These are phyloP conservation scores for Dacryopinax primogenitus DNA, from an alignment of 768 basidiomycete genomes.

Conservation along the genomic window DNA sequence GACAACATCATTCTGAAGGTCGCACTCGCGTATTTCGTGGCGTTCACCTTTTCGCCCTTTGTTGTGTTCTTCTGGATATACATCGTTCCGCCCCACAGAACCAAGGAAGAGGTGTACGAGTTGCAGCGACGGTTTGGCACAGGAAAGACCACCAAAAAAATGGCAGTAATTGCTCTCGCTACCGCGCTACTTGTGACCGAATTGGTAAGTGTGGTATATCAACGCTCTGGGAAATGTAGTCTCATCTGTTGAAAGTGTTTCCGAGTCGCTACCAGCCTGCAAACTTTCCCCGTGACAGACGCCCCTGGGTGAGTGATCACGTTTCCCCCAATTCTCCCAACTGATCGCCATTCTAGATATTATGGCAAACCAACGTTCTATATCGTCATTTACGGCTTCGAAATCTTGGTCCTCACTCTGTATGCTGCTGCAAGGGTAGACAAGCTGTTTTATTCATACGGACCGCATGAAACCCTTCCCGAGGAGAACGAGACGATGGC, in stretches of 20 bases:
- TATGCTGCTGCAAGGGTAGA: background rate
- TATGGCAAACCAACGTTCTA: conserved; percentile 3
- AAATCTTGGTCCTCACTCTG: background rate
- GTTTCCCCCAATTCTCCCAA: background rate
- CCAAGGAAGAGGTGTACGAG: background rate
- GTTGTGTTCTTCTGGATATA: background rate
- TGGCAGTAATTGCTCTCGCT: background rate
- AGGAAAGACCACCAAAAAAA: background rate
- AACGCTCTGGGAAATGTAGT: too few species aligned
- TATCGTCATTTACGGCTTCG: background rate
- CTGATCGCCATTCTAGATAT: background rate
- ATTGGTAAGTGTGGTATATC: background rate
- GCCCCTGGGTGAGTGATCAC: background rate
- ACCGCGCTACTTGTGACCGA: background rate
- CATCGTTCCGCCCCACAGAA: background rate
- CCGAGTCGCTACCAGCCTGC: background rate
- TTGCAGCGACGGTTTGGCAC: background rate
- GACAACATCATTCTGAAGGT: background rate
- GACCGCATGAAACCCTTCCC: background rate
- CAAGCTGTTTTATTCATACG: background rate
- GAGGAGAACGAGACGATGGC: background rate
- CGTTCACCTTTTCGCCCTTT: background rate
- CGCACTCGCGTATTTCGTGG: background rate
- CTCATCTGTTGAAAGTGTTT: background rate
- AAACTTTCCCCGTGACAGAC: background rate